These are phyloP conservation scores for Ganoderma resinaceum DNA, from an alignment of 1,284 basidiomycete genomes.

Conservation along the genomic window DNA sequence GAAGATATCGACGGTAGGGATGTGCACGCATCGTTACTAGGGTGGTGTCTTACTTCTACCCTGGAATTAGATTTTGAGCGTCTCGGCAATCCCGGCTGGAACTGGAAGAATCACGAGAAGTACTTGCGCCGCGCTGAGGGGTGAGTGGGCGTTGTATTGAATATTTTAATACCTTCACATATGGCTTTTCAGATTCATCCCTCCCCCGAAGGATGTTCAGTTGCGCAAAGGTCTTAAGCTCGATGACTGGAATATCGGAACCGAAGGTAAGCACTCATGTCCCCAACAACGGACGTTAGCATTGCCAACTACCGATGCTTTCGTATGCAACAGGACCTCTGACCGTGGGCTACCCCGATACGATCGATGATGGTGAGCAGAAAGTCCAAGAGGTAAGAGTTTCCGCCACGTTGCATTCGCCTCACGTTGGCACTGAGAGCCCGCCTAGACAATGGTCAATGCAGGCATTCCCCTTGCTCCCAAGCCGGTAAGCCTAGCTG, in stretches of 20 bases:
- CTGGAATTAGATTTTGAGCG: constrained; percentile 31
- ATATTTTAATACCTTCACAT: not conserved
- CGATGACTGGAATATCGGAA: constrained; percentile 30
- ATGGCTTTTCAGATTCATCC: constrained; percentile 28
- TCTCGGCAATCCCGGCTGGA: constrained; percentile 37
- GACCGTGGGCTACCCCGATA: constrained; percentile 30
- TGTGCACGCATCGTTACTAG: not conserved
- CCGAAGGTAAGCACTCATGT: constrained; percentile 23
- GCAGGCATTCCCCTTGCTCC: constrained; percentile 32
- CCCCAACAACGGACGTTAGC: not conserved
- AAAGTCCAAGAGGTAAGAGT: constrained; percentile 32
- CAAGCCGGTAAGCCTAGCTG: constrained; percentile 28
- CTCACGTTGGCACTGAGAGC: not conserved
- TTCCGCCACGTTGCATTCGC: not conserved
- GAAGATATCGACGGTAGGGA: constrained; percentile 33
- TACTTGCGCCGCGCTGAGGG: constrained; percentile 30
- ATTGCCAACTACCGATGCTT: not conserved
- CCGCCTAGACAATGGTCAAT: constrained; percentile 34
- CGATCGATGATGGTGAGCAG: constrained; percentile 32
- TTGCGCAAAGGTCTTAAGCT: constrained; percentile 29
- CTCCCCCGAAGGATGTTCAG: constrained; percentile 28
- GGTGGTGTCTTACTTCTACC: not conserved
- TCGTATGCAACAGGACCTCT: constrained; percentile 28
- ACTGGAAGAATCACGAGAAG: constrained; percentile 35
- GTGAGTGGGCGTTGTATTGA: constrained; percentile 10